Evolutionary conservation across 176 grass and related monocot genomes (phyloP).

Genomic region (Themeda triandra): DNA sequence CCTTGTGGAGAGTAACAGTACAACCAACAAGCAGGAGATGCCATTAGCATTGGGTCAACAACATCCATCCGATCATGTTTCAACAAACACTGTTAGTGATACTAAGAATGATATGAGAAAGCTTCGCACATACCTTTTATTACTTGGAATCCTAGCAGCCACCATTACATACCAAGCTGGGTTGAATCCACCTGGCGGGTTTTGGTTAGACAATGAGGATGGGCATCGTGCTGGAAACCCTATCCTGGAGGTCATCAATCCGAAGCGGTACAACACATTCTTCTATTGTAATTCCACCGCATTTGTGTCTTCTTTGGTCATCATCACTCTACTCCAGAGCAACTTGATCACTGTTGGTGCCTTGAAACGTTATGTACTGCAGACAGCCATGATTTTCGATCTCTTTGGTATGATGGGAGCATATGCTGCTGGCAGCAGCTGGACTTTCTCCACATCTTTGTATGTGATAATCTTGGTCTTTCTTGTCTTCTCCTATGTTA

Average conservation of each 20-base stretch:
- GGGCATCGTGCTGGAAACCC: slow-evolving; percentile 21
- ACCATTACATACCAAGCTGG: slow-evolving; percentile 26
- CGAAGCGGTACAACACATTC: slow-evolving; percentile 17
- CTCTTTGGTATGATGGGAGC: slow-evolving; percentile 40
- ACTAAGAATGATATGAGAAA: slow-evolving; percentile 15
- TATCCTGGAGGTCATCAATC: slow-evolving; percentile 4
- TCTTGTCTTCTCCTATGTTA: slow-evolving; percentile 10
- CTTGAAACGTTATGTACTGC: slow-evolving; percentile 12
- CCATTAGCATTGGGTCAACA: background rate
- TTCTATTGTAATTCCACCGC: slow-evolving; percentile 39
- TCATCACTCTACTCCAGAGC: slow-evolving; percentile 43
- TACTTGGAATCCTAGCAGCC: slow-evolving; percentile 24
- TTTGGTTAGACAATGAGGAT: slow-evolving; percentile 27
- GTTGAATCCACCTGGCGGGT: background rate
- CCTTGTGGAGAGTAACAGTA: background rate
- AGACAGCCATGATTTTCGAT: slow-evolving; percentile 30
- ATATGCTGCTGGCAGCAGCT: slow-evolving; percentile 28
- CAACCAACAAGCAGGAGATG: background rate
- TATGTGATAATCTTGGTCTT: slow-evolving; percentile 33
- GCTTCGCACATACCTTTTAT: slow-evolving; percentile 22
- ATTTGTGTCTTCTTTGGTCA: slow-evolving; percentile 41
- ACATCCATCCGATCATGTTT: background rate
- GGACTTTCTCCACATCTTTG: slow-evolving; percentile 7
- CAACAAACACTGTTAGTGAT: background rate
- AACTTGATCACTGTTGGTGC: background rate